Evolutionary conservation across 2,329 filamentous ascomycete species (phyloP), one percentile per base, ranked within the genome.

Genomic region (Aspergillus intermedius): DNA sequence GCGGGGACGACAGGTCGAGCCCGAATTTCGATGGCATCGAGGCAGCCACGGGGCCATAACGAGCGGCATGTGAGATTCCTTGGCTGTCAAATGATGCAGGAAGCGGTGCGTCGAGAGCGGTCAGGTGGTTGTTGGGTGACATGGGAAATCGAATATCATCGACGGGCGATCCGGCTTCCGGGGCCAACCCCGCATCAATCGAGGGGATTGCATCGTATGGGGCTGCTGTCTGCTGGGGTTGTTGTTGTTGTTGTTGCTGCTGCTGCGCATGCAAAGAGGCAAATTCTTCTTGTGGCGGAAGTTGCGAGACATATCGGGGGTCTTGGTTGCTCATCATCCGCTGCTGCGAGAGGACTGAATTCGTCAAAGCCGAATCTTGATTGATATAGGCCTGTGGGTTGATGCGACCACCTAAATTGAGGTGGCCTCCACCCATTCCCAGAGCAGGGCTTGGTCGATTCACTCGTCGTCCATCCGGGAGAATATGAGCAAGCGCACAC

Each of bases 51-150:
- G 91, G 89, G 0, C 88, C 93, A 65, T 91, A 90, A 51, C 89
- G 83, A 15, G 91, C 91, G 53, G 89, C 90, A 66, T 91, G 88
- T 9, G 91, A 96, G 46, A 96, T 88, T 44, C 91, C 91, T 62
- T 96, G 93, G 60, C 90, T 95, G 69, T 97, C 93, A 66, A 97
- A 96, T 0, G 91, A 97, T 7, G 91, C 88, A 1, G 93, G 93
- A 7, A 97, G 79, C 13, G 89, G 90, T 2, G 90, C 93, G 71
- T 97, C 91, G 54, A 96, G 79, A 12, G 94, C 88, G n/a, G 88
- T 93, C n/a, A 95, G 84, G 46, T 82, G 81, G 45, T 77, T 77
- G 46, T 82, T 79, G 0, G 91, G 89, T 12, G 91, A 95, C 46
- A 93, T 79, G 21, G 87, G 87, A 35, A 91, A 77, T n/a, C 87